Evolutionary conservation across 2,329 filamentous ascomycete genomes (phyloP), one percentile per base, ranked within the genome.

Genomic region (Nannizzia gypsea): DNA sequence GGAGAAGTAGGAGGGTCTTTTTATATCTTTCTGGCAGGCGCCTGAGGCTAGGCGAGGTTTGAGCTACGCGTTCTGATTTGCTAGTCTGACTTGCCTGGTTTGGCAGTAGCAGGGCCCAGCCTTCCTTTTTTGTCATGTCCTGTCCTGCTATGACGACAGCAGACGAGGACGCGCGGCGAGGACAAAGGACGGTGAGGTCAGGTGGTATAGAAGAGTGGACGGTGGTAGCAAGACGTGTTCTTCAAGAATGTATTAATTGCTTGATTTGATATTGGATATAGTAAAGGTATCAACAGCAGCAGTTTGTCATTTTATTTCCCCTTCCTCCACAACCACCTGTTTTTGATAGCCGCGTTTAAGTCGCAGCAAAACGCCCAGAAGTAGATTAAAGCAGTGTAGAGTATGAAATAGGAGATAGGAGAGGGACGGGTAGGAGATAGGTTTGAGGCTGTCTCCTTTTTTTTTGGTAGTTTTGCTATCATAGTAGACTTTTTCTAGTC

Each of bases 1-100:
- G 52, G 28, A 36, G 24, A 59, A 54, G 44, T 24, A 38, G 48
- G 22, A 56, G 58, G 55, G n/a, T 62, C 60, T 60, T 62, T 62
- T 62, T 63, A 40, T 42, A 42, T 26, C 22, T 13, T 28, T 15
- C 15, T 34, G 50, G 26, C 26, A 17, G 46, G 57, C 58, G 31
- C 31, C 31, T 59, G 57, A 24, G 24, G n/a, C 36, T 62, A 62
- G 60, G 58, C 60, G 60, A 62, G 55, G 34, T 11, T 20, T 26
- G 34, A 26, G 9, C 22, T 11, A 15, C 24, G 38, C 44, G 11
- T 4, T 44, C 34, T 54, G 60, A 60, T 38, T 42, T 62, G 60
- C 57, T 52, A 44, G 17, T 17, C 6, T 20, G 22, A 26, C 34
- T 42, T 34, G 40, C 44, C 44, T 50, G 2, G 26, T 50, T 13